Evolutionary conservation across 2,329 filamentous ascomycete genomes (phyloP).

Genomic region (Apiospora hydei): DNA sequence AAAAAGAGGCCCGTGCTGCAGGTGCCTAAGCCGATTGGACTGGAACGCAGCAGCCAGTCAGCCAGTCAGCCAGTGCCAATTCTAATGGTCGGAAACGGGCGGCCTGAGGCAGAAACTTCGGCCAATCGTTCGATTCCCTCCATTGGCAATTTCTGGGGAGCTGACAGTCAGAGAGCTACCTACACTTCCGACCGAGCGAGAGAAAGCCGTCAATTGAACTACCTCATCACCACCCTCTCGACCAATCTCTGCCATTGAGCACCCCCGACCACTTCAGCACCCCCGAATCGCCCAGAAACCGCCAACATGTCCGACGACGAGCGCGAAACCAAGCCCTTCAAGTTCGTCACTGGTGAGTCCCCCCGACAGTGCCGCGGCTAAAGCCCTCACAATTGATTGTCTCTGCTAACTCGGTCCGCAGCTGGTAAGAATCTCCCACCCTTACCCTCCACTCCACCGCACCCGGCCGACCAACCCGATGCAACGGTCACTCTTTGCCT

Average conservation of each 20-base stretch:
- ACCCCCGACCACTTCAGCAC: slow-evolving; percentile 39
- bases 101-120: slow-evolving; percentile 18
- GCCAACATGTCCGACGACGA: slow-evolving; percentile 92
- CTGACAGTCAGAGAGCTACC: slow-evolving; percentile 7
- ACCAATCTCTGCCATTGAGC: slow-evolving; percentile 44
- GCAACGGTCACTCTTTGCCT: background rate
- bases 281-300: slow-evolving; percentile 44
- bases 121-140: slow-evolving; percentile 18
- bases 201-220: slow-evolving; percentile 35
- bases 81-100: background rate
- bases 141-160: slow-evolving; percentile 25
- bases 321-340: slow-evolving; percentile 96
- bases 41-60: background rate
- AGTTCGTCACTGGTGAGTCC: slow-evolving; percentile 96
- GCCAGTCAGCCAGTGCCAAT: background rate
- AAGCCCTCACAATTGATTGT: slow-evolving; percentile 47
- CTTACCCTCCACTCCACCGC: slow-evolving; percentile 7
- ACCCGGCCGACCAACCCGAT: slow-evolving; percentile 11
- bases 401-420: slow-evolving; percentile 34
- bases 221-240: slow-evolving; percentile 43
- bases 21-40: slow-evolving; percentile 13
- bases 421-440: slow-evolving; percentile 28
- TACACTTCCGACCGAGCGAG: slow-evolving; percentile 9
- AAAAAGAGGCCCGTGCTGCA: slow-evolving; percentile 3
- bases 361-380: slow-evolving; percentile 32